Percentiles rank a stretch among this genome's conserved stretches.
Conservation (phyloP, 2,329 filamentous ascomycete species). For the Cordyceps tenuipes region DNA sequence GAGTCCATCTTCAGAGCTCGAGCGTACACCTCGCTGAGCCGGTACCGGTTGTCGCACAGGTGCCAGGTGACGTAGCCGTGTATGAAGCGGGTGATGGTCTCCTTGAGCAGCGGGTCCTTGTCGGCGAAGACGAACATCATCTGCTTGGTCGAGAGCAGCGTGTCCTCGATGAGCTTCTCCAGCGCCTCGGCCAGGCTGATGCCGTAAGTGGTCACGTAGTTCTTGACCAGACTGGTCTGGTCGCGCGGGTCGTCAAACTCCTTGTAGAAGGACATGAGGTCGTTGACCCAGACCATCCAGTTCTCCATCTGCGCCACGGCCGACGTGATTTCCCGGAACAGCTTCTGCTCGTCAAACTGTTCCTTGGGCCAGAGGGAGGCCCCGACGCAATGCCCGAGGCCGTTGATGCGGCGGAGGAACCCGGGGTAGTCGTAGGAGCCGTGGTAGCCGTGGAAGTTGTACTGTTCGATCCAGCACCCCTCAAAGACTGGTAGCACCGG, state of each 20-base stretch:
- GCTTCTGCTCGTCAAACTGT: slow-evolving; percentile 13
- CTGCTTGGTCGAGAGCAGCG: slow-evolving; percentile 13
- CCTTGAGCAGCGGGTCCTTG: slow-evolving; percentile 13
- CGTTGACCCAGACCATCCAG: slow-evolving; percentile 17
- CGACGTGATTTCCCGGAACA: slow-evolving; percentile 15
- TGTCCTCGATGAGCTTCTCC: slow-evolving; percentile 15
- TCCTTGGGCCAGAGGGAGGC: slow-evolving; percentile 13
- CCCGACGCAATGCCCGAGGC: slow-evolving; percentile 16
- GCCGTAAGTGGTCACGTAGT: slow-evolving; percentile 12
- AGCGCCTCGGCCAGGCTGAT: slow-evolving; percentile 14
- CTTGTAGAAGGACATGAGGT: slow-evolving; percentile 19
- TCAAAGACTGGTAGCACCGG: slow-evolving; percentile 11
- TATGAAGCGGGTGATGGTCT: slow-evolving; percentile 16
- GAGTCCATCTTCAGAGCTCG: neutral
- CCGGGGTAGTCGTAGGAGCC: slow-evolving; percentile 15
- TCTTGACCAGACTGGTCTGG: slow-evolving; percentile 17
- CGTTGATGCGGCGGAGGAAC: slow-evolving; percentile 17
- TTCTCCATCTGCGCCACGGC: slow-evolving; percentile 16
- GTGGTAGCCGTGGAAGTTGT: slow-evolving; percentile 16
- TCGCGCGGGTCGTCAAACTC: slow-evolving; percentile 16
- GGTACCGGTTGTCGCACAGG: slow-evolving; percentile 15
- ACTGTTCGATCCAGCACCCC: slow-evolving; percentile 18
- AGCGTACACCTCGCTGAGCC: slow-evolving; percentile 14
- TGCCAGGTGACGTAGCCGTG: slow-evolving; percentile 19
- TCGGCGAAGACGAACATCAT: slow-evolving; percentile 15